These are phyloP conservation scores for Tephrocybe sp. DNA, from an alignment of 768 basidiomycete species.

Conservation along the genomic window DNA sequence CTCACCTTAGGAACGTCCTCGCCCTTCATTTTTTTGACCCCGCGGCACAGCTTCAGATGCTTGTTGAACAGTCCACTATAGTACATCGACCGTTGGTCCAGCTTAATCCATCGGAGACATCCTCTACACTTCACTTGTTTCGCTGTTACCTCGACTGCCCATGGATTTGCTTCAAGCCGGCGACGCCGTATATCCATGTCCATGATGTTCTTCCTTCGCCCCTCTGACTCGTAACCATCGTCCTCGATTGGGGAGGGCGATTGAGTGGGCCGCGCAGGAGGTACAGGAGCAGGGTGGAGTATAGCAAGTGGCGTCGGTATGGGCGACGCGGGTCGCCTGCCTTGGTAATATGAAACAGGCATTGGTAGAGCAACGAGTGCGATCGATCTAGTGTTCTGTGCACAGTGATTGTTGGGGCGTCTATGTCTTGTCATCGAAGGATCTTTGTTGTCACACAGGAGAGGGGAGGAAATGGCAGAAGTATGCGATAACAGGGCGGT, in stretches of 20 bases:
- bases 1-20: background rate
- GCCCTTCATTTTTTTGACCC: background rate
- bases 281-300: background rate
- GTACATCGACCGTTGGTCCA: background rate
- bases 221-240: background rate
- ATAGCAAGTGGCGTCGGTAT: background rate
- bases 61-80: constrained; percentile 1
- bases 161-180: background rate
- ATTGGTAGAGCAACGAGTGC: background rate
- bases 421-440: background rate
- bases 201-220: background rate
- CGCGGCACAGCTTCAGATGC: background rate
- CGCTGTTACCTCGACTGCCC: background rate
- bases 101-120: constrained; percentile 3
- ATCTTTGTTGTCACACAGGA: background rate
- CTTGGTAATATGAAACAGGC: background rate
- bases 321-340: background rate
- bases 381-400: background rate
- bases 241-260: background rate
- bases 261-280: background rate
- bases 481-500: constrained; percentile 3
- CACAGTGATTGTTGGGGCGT: background rate
- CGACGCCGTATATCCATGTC: background rate
- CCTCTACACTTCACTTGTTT: background rate
- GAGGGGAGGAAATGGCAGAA: background rate